phyloP scores from a whole-genome alignment of 306 rosid species.

The Ormosia semicastrata region DNA sequence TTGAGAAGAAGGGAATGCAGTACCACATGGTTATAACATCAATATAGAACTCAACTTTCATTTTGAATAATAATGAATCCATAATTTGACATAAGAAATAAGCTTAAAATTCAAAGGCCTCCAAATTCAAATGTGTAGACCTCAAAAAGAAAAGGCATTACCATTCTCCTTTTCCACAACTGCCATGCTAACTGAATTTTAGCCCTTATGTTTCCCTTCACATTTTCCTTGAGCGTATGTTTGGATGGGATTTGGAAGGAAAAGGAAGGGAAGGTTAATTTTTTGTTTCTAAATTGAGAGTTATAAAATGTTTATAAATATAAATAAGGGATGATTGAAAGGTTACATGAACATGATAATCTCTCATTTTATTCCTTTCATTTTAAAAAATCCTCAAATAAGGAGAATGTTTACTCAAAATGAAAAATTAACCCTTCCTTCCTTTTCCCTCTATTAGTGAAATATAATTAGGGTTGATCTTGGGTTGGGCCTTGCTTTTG shows the following conservation, averaged over 20 bases:
- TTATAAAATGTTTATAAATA: too few species aligned
- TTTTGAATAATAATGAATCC: neutral
- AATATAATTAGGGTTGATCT: too few species aligned
- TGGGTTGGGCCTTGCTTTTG: too few species aligned
- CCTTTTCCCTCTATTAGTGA: neutral
- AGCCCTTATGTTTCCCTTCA: neutral
- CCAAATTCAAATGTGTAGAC: neutral
- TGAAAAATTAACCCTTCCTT: neutral
- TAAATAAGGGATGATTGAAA: too few species aligned
- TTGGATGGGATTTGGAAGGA: neutral
- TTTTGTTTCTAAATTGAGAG: neutral
- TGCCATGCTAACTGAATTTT: neutral
- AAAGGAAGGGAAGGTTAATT: neutral
- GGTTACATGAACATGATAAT: too few species aligned
- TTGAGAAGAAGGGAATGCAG: neutral
- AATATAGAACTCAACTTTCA: neutral
- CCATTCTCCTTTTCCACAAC: slow-evolving; percentile 9
- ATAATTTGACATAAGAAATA: neutral
- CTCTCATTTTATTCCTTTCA: too few species aligned
- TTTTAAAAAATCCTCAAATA: too few species aligned
- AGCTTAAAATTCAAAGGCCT: neutral
- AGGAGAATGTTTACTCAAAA: neutral
- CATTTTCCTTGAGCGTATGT: neutral
- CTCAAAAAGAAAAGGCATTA: neutral
- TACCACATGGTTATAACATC: neutral